These are phyloP conservation scores for Phytophthora pisi DNA, from an alignment of 352 stramenopile species.

Conservation along the genomic window DNA sequence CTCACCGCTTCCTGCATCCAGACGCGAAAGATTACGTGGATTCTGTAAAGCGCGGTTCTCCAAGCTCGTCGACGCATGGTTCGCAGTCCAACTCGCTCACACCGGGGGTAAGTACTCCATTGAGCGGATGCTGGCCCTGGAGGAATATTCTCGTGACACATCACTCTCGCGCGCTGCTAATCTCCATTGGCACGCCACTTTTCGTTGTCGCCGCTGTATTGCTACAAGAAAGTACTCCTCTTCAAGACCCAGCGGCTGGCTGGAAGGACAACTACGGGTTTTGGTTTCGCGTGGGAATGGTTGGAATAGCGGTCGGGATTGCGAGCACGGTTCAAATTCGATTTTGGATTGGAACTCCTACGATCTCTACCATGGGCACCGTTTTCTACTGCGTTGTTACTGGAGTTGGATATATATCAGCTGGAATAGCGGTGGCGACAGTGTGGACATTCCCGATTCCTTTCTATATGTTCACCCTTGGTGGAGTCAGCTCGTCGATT, in stretches of 20 bases:
- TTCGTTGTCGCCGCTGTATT: not conserved
- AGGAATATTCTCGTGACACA: not conserved
- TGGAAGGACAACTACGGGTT: constrained; percentile 9
- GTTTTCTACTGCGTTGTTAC: too few species aligned
- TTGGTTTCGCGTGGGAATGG: not conserved
- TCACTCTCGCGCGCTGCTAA: not conserved
- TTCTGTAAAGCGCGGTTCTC: not conserved
- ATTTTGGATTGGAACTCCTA: too few species aligned
- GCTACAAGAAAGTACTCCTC: constrained; percentile 5
- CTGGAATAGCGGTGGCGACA: too few species aligned
- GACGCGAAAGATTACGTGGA: too few species aligned
- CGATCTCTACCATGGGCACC: too few species aligned
- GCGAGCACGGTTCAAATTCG: too few species aligned
- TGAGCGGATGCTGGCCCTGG: not conserved
- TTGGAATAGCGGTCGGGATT: not conserved
- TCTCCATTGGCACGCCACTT: not conserved
- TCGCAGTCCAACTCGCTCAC: not conserved
- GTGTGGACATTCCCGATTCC: too few species aligned
- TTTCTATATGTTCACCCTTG: too few species aligned
- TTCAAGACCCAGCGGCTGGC: constrained; percentile 6
- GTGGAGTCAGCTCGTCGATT: too few species aligned
- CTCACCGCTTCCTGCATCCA: too few species aligned
- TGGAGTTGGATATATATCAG: too few species aligned
- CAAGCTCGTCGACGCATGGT: not conserved
- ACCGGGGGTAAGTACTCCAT: not conserved